Evolutionary conservation across 495 filamentous ascomycete genomes (phyloP), one percentile per base, ranked within the genome.

Genomic region (Talaromyces nanjingensis): DNA sequence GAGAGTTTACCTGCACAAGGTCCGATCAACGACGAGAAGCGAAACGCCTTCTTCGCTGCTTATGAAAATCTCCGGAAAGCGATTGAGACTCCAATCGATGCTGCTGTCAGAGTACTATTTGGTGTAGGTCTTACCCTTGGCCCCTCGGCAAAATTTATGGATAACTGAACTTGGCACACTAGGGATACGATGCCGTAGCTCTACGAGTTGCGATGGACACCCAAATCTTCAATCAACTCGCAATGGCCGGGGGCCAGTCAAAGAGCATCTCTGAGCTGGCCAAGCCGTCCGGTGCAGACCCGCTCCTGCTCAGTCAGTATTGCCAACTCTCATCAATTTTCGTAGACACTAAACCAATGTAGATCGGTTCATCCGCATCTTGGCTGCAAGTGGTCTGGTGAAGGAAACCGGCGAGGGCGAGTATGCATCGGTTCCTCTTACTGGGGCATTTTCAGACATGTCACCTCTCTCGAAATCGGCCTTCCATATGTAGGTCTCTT

Each of bases 401-500:
- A 53, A 53, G 49, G 49, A 53, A 22, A 53, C 49, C 24, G 49
- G 49, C 49, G 49, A 53, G 24, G 49, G 49, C n/a, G 49, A 53
- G 49, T 53, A 53, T 25, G 49, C 49, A 22, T 8, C 49, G 16
- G 49, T 53, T 8, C 11, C 49, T 18, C 49, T 53, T 12, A 53
- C 49, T 25, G 49, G 49, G 49, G 49, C 49, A 53, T 53, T 53
- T 53, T 53, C 49, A 53, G 49, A 53, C 49, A 53, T 53, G 49
- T 53, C 49, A 25, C 49, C n/a, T 53, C 49, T 53, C 24, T 53
- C 49, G 11, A 53, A 53, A 53, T 53, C 49, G 49, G 49, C 49
- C 49, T 53, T 53, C 24, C 49, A 53, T 22, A 7, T 53, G 49
- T 53, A 53, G 9, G 49, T 37, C 33, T 37, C 33, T 37, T 6